phyloP scores from a whole-genome alignment of 2,329 filamentous ascomycete species.

The Amesomyces nigricolor region DNA sequence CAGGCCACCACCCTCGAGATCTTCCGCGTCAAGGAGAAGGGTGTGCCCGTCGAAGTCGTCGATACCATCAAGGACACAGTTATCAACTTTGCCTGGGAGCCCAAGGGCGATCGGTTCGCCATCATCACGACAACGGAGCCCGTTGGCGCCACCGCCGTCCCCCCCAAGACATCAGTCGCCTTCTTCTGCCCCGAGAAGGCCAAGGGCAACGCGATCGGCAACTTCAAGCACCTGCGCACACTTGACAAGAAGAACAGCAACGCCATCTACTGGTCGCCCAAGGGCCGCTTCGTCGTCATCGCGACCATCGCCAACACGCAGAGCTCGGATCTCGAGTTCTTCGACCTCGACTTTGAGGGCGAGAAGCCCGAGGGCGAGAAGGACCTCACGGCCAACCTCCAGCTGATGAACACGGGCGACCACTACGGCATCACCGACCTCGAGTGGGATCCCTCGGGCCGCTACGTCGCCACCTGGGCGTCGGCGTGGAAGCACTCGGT shows the following conservation, averaged over 20 bases:
- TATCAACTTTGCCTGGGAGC: constrained; percentile 99
- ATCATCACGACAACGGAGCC: constrained; percentile 92
- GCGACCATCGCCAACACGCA: constrained; percentile 90
- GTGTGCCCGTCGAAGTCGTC: constrained; percentile 94
- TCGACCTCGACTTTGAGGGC: constrained; percentile 94
- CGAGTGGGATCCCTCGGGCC: constrained; percentile 95
- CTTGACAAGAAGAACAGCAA: constrained; percentile 99
- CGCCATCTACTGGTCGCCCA: constrained; percentile 97
- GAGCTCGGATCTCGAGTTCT: constrained; percentile 95
- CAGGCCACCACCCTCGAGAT: constrained; percentile 96
- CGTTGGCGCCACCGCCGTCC: constrained; percentile 68
- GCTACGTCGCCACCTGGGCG: constrained; percentile 89
- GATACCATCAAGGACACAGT: constrained; percentile 98
- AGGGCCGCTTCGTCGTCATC: constrained; percentile 89
- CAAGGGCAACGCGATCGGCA: constrained; percentile 74
- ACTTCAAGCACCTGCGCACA: constrained; percentile 94
- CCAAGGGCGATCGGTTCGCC: constrained; percentile 94
- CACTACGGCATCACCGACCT: constrained; percentile 98
- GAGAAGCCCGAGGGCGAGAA: constrained; percentile 92
- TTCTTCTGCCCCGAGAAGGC: constrained; percentile 97
- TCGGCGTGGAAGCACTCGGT: constrained; percentile 94
- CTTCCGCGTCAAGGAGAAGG: constrained; percentile 95
- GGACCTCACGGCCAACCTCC: constrained; percentile 88
- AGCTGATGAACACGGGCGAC: constrained; percentile 87
- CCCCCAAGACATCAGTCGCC: constrained; percentile 87